phyloP scores from a whole-genome alignment of 1,284 basidiomycete species.

The Cutaneotrichosporon arboriforme region DNA sequence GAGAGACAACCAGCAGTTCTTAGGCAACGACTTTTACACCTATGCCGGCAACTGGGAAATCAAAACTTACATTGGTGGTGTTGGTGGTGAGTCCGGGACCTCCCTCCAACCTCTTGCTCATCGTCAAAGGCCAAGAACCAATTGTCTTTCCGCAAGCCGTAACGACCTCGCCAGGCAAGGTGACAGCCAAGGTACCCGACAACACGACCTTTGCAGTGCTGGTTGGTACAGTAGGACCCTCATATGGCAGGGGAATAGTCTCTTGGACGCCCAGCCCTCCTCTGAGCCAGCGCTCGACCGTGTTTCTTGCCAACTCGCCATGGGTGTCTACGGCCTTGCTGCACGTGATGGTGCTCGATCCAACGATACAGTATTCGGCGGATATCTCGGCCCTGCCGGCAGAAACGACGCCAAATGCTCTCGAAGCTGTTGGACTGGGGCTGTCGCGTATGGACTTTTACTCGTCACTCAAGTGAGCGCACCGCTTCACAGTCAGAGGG shows the following conservation, averaged over 20 bases:
- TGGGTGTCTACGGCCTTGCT: too few species aligned
- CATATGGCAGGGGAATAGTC: neutral
- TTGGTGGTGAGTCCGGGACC: neutral
- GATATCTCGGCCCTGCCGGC: too few species aligned
- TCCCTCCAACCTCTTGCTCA: too few species aligned
- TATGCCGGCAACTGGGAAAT: neutral
- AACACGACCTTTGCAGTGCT: conserved; percentile 3
- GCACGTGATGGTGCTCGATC: too few species aligned
- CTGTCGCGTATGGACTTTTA: too few species aligned
- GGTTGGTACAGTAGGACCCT: neutral
- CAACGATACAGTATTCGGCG: too few species aligned
- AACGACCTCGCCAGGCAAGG: neutral
- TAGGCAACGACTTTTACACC: neutral
- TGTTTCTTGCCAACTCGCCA: too few species aligned
- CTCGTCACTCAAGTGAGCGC: too few species aligned
- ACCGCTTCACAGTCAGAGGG: too few species aligned
- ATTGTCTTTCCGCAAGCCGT: neutral
- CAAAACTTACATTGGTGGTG: neutral
- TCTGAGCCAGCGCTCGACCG: neutral
- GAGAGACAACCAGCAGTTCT: neutral
- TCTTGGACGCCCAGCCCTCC: neutral
- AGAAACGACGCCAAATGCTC: too few species aligned
- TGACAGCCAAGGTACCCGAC: neutral
- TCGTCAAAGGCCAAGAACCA: neutral
- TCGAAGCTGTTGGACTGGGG: too few species aligned